phyloP scores from a whole-genome alignment of 1,284 basidiomycete genomes.

The Melampsora americana region DNA sequence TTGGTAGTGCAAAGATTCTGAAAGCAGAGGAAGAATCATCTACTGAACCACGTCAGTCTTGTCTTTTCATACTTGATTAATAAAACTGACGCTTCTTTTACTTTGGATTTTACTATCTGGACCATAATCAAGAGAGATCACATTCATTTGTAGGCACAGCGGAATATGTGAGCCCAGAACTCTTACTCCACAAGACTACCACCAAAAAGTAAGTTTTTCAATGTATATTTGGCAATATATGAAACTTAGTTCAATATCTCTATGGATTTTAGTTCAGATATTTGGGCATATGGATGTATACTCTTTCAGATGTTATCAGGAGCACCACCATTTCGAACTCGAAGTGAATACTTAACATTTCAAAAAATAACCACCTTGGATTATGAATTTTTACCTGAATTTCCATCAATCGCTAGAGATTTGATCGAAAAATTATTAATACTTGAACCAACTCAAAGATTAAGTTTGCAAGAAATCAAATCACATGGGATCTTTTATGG shows the following conservation, averaged over 20 bases:
- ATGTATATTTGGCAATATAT: too few relatives aligned
- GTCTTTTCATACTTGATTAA: not conserved
- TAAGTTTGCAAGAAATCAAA: constrained; percentile 21
- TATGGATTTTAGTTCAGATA: constrained; percentile 22
- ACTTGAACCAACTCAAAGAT: constrained; percentile 4
- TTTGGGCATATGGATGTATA: constrained; percentile 36
- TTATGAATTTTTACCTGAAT: constrained; percentile 16
- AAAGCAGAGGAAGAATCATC: constrained; percentile 57
- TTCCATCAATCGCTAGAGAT: constrained; percentile 14
- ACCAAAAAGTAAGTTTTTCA: constrained; percentile 14
- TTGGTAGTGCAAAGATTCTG: constrained; percentile 88
- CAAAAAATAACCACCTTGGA: constrained; percentile 36
- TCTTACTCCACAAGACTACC: constrained; percentile 25
- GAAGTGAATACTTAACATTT: constrained; percentile 37
- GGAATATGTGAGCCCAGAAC: constrained; percentile 51
- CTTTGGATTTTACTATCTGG: not conserved
- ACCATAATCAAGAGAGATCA: constrained; percentile 3
- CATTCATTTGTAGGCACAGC: constrained; percentile 40
- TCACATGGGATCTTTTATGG: constrained; percentile 12
- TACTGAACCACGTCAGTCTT: not conserved
- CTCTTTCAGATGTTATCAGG: constrained; percentile 27
- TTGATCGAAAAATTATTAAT: constrained; percentile 17
- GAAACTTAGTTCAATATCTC: too few relatives aligned
- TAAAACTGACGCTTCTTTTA: not conserved
- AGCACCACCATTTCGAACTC: constrained; percentile 9